Evolutionary conservation across 306 rosid species (phyloP).

Genomic region (Sechiopsis laciniata): DNA sequence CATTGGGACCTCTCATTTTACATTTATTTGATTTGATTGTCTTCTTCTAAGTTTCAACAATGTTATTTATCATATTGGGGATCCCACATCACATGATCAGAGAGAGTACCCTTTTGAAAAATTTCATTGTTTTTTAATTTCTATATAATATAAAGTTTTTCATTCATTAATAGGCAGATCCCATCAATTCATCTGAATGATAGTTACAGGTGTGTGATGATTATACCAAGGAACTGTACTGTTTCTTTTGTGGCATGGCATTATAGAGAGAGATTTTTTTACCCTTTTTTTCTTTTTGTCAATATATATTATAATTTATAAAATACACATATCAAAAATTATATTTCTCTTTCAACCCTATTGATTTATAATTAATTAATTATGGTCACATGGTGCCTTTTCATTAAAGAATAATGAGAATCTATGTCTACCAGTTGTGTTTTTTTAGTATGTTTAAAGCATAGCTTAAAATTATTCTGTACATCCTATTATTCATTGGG

Average conservation of each 20-base stretch:
- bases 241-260: background rate
- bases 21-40: slow-evolving; percentile 17
- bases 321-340: no score
- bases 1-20: background rate
- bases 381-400: no score
- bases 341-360: no score
- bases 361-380: no score
- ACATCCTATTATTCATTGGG: no score
- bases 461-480: no score
- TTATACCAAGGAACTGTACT: slow-evolving; percentile 1
- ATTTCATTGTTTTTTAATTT: background rate
- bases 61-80: slow-evolving; percentile 12
- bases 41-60: background rate
- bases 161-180: background rate
- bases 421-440: no score
- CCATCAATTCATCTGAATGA: background rate
- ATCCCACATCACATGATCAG: slow-evolving; percentile 16
- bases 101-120: background rate
- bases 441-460: no score
- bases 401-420: no score
- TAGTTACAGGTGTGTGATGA: background rate
- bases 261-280: no score
- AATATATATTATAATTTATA: no score
- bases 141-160: background rate
- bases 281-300: no score